A percentile compares a stretch with the other conserved stretches of the same genome.
Evolutionary conservation across 352 stramenopile genomes (phyloP).

Genomic region (Achlya hypogyna): DNA sequence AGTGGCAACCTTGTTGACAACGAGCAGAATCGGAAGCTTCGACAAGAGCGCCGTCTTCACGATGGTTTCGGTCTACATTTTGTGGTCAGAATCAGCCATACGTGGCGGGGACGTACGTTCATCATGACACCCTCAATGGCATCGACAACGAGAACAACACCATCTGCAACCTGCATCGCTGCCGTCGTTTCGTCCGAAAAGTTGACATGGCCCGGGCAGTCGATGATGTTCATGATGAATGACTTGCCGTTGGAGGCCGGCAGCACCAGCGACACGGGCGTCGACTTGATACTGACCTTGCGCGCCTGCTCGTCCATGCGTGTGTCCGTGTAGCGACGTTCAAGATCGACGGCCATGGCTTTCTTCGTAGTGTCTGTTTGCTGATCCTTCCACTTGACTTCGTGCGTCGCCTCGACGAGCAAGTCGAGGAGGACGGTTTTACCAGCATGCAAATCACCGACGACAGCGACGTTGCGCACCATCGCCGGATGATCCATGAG

Average conservation of each 20-base stretch:
- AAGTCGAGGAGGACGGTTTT: conserved; percentile 91
- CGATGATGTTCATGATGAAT: conserved; percentile 94
- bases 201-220: conserved; percentile 96
- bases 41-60: conserved; percentile 89
- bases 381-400: conserved; percentile 64
- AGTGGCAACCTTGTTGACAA: conserved; percentile 89
- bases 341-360: conserved; percentile 22
- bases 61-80: conserved; percentile 87
- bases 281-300: conserved; percentile 95
- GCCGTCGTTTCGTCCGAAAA: conserved; percentile 95
- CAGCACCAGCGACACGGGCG: conserved; percentile 92
- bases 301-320: conserved; percentile 95
- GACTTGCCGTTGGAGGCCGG: conserved; percentile 91
- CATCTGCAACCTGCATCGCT: conserved; percentile 90
- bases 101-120: conserved; percentile 43
- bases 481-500: conserved; percentile 86
- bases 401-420: conserved; percentile 85
- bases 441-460: conserved; percentile 95
- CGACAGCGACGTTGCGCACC: conserved; percentile 92
- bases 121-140: conserved; percentile 98
- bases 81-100: neutral
- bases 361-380: conserved; percentile 34
- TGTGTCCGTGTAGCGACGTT: conserved; percentile 92
- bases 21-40: conserved; percentile 84
- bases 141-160: conserved; percentile 94